Evolutionary conservation across 768 basidiomycete genomes (phyloP).

Genomic region (Termitomyces sp.): DNA sequence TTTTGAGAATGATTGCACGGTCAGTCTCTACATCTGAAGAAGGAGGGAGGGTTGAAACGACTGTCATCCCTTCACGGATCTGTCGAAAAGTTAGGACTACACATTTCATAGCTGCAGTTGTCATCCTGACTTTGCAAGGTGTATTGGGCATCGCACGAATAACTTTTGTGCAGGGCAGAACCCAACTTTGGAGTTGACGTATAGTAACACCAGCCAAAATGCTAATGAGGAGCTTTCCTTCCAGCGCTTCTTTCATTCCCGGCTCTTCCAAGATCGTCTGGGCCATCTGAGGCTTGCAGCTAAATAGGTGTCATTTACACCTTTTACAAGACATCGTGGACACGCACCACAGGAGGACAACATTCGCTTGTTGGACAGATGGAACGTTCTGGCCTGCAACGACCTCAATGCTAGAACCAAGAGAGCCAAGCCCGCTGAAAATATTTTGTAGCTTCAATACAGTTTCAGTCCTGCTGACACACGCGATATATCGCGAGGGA

Average conservation of each 20-base stretch:
- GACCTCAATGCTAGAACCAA: slow-evolving; percentile 68
- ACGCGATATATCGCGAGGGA: slow-evolving; percentile 80
- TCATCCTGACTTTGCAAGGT: slow-evolving; percentile 71
- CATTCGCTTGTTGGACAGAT: slow-evolving; percentile 71
- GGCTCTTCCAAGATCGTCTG: slow-evolving; percentile 61
- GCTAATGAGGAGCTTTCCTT: slow-evolving; percentile 89
- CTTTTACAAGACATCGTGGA: not conserved
- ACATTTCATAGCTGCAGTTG: not conserved
- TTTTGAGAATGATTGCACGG: slow-evolving; percentile 73
- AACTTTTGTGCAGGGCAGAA: slow-evolving; percentile 70
- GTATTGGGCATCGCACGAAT: slow-evolving; percentile 99
- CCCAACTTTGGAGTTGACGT: slow-evolving; percentile 69
- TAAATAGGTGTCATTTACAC: slow-evolving; percentile 23
- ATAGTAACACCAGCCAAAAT: slow-evolving; percentile 98
- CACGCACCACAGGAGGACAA: slow-evolving; percentile 82
- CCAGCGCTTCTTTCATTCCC: slow-evolving; percentile 79
- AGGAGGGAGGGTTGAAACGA: slow-evolving; percentile 68
- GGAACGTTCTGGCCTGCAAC: slow-evolving; percentile 62
- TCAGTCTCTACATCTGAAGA: slow-evolving; percentile 51
- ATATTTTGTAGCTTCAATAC: slow-evolving; percentile 56
- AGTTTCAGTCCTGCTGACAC: slow-evolving; percentile 76
- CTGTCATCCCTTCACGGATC: slow-evolving; percentile 99
- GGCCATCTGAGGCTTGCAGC: slow-evolving; percentile 93
- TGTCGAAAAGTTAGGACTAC: slow-evolving; percentile 22
- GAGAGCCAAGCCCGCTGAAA: slow-evolving; percentile 52